A percentile compares a stretch with the other conserved stretches of the same genome.
Evolutionary conservation across 495 filamentous ascomycete species (phyloP).

Genomic region (Penicillium subrubescens): DNA sequence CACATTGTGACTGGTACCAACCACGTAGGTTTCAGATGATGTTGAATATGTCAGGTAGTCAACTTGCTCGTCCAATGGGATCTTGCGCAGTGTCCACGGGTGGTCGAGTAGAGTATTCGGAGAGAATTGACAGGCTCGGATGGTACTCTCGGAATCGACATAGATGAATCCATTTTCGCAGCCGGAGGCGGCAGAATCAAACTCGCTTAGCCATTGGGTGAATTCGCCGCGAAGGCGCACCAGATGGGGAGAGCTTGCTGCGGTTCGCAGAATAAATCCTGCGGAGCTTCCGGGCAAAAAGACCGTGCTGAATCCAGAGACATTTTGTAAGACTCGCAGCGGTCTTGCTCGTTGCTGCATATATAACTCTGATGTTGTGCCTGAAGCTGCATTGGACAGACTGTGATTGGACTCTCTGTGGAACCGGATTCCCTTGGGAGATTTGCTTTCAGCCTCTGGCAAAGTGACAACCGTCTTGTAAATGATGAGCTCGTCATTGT

Average conservation of each 20-base stretch:
- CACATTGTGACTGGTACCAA: constrained; percentile 65
- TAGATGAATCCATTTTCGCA: constrained; percentile 83
- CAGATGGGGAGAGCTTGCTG: constrained; percentile 72
- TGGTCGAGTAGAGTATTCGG: constrained; percentile 65
- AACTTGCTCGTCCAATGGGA: constrained; percentile 71
- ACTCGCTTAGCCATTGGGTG: constrained; percentile 66
- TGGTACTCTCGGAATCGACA: constrained; percentile 63
- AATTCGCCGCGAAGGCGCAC: constrained; percentile 65
- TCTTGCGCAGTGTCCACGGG: constrained; percentile 67
- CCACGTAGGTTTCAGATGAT: constrained; percentile 70
- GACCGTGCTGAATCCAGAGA: constrained; percentile 75
- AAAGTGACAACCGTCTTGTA: constrained; percentile 72
- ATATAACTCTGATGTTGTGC: constrained; percentile 33
- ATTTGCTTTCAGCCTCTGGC: constrained; percentile 25
- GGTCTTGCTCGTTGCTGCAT: constrained; percentile 46
- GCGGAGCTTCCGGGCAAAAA: constrained; percentile 79
- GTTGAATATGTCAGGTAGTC: constrained; percentile 74
- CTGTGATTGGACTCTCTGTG: constrained; percentile 69
- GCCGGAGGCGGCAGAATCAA: constrained; percentile 62
- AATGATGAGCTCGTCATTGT: constrained; percentile 78
- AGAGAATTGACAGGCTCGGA: constrained; percentile 70
- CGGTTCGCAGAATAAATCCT: constrained; percentile 75
- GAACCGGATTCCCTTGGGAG: constrained; percentile 62
- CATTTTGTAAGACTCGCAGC: constrained; percentile 63
- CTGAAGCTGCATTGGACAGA: constrained; percentile 52